Evolutionary conservation across 768 basidiomycete species (phyloP), one percentile per base, ranked within the genome.

Genomic region (Panellus pusillus): DNA sequence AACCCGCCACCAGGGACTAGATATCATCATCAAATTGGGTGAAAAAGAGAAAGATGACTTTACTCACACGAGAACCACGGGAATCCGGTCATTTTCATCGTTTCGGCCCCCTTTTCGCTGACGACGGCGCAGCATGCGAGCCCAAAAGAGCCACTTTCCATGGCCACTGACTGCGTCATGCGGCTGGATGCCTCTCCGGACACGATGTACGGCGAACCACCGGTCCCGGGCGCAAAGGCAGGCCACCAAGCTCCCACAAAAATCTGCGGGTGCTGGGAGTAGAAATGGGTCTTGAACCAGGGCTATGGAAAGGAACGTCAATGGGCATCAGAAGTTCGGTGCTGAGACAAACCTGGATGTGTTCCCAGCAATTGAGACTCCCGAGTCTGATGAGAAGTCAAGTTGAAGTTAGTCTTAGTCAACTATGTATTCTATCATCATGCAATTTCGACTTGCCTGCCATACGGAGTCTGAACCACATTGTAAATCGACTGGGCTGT

Each of bases 241-340:
- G 68, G 68, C 66, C 68, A 69, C 67, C 67, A 69, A 17, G 63
- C 63, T 19, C 66, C 68, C 3, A 68, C 64, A 42, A 66, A 68
- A 6, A 69, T 66, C 47, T 69, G 68, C 2, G 66, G 66, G 51
- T 66, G 55, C 40, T 68, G 68, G 14, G 68, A 62, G 55, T 68
- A 69, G 49, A 68, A 66, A 32, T 69, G 66, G 6, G 62, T 64
- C 54, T 68, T 66, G 29, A 69, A 52, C 63, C 64, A 65, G 4
- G 68, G 68, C 65, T 68, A 24, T 29, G 1, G 35, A 20, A 18
- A 20, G 7, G 35, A 28, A 44, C 40, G 60, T 38, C 38, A 47
- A 19, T 54, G 19, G 13, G 13, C n/a, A 41, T 27, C 15, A 17
- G 6, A 44, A 37, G 14, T 20, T 39, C 4, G 11, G 6, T 32